Evolutionary conservation across 2,329 filamentous ascomycete species (phyloP).

Genomic region (Cucurbitaria berberidis): DNA sequence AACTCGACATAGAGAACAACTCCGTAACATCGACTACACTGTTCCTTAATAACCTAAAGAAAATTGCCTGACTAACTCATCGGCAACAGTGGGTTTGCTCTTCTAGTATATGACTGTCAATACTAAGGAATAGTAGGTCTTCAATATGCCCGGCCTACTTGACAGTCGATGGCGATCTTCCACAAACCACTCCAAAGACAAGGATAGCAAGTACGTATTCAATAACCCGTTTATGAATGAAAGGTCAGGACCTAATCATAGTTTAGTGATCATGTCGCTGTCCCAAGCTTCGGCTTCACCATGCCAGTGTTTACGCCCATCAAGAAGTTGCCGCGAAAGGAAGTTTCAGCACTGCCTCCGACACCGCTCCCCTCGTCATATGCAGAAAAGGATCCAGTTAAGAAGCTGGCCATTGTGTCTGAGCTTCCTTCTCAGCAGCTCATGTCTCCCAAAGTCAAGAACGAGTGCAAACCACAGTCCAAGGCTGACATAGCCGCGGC

Average conservation of each 20-base stretch:
- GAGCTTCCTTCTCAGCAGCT: background rate
- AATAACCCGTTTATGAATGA: background rate
- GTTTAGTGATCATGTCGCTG: background rate
- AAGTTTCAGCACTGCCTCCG: background rate
- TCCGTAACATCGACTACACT: background rate
- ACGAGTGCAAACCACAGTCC: background rate
- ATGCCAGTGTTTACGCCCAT: background rate
- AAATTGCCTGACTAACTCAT: background rate
- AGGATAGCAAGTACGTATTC: background rate
- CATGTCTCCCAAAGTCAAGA: background rate
- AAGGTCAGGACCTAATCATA: background rate
- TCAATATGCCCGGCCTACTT: no score
- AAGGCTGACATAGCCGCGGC: background rate
- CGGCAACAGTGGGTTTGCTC: no score
- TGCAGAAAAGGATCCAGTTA: no score
- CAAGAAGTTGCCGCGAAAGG: background rate
- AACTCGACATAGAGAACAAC: background rate
- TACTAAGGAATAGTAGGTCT: no score
- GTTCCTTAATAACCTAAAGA: background rate
- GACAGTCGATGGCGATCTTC: no score
- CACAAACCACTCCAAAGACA: background rate
- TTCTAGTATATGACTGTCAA: no score
- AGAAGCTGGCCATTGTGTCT: background rate
- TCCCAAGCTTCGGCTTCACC: conserved; percentile 2
- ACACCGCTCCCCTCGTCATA: background rate